Evolutionary conservation across 2,329 filamentous ascomycete species (phyloP).

Genomic region (Diaporthe helianthi): DNA sequence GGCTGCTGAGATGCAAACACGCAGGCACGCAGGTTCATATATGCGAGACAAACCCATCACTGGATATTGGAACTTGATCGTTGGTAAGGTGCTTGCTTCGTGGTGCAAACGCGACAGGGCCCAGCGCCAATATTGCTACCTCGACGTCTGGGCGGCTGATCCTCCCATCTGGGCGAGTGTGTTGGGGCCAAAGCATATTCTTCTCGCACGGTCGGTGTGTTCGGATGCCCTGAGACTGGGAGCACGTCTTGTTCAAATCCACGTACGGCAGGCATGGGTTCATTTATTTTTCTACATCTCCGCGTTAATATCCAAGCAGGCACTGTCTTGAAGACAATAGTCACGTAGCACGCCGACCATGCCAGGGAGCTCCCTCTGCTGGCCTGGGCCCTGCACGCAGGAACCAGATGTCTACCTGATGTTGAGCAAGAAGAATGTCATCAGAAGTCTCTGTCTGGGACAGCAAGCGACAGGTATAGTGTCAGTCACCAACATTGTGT

Average conservation of each 20-base stretch:
- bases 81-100: not conserved
- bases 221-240: slow-evolving; percentile 2
- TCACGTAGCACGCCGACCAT: not conserved
- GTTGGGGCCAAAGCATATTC: not conserved
- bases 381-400: not conserved
- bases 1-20: not conserved
- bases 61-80: not conserved
- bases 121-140: slow-evolving; percentile 1
- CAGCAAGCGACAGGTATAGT: not conserved
- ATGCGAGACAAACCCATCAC: not conserved
- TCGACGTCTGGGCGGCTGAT: slow-evolving; percentile 1
- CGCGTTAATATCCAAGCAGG: not conserved
- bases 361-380: not conserved
- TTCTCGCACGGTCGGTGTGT: slow-evolving; percentile 6
- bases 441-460: not conserved
- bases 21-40: not conserved
- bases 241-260: not conserved
- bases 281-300: not conserved
- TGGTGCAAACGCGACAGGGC: not conserved
- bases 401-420: not conserved
- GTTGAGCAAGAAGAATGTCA: not conserved
- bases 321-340: not conserved
- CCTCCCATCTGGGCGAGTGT: not conserved
- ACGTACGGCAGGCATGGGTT: not conserved
- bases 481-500: too few relatives aligned